phyloP scores from a whole-genome alignment of 306 rosid genomes.

The Dicorynia guianensis region DNA sequence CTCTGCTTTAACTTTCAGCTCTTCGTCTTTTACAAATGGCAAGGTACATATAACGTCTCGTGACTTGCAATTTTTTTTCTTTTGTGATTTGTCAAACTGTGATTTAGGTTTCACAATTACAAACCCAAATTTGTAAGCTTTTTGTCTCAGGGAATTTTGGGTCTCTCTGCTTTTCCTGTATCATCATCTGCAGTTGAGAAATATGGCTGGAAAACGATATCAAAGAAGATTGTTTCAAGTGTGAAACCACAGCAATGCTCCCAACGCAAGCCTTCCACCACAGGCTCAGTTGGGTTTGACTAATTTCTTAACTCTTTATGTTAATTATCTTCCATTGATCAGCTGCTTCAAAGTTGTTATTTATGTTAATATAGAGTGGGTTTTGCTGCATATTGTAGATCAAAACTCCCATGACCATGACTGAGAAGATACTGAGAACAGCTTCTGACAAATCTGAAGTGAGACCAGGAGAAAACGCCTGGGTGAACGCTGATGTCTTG shows the following conservation, averaged over 20 bases:
- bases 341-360: no score
- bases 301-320: no score
- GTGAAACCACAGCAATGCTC: conserved; percentile 68
- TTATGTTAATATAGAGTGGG: no score
- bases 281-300: conserved; percentile 69
- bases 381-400: conserved; percentile 51
- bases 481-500: conserved; percentile 86
- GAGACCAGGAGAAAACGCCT: conserved; percentile 85
- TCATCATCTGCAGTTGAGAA: conserved; percentile 44
- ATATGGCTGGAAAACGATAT: conserved; percentile 47
- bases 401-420: conserved; percentile 91
- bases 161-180: conserved; percentile 55
- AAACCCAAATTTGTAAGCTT: neutral
- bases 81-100: no score
- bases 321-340: no score
- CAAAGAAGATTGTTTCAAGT: conserved; percentile 65
- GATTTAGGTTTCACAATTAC: no score
- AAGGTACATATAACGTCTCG: no score
- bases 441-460: conserved; percentile 75
- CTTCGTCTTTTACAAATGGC: no score
- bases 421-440: conserved; percentile 88
- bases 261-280: conserved; percentile 77
- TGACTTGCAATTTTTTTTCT: no score
- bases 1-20: no score
- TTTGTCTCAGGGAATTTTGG: conserved; percentile 54